Evolutionary conservation across 129 eudicot genomes (phyloP).

Genomic region (Flaveria trinervia): DNA sequence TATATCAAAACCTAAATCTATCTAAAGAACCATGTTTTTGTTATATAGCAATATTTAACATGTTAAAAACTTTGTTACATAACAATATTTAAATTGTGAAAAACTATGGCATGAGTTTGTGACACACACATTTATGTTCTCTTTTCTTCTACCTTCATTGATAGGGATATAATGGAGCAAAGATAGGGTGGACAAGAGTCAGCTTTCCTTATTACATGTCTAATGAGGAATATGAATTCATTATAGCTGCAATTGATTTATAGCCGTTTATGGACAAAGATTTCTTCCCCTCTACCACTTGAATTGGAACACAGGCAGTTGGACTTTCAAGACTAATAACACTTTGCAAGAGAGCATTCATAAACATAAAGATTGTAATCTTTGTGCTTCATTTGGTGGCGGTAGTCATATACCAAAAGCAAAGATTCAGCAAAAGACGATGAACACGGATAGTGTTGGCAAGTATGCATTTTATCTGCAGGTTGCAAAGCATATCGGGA

Average conservation of each 20-base stretch:
- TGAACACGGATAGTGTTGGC: neutral
- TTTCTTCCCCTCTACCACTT: conserved; percentile 65
- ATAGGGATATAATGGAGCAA: conserved; percentile 69
- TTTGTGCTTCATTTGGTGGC: neutral
- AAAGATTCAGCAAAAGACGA: conserved; percentile 13
- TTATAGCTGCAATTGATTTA: conserved; percentile 57
- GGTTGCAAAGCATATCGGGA: conserved; percentile 55
- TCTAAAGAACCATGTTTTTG: too few species aligned
- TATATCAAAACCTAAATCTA: too few species aligned
- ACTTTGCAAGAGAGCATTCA: conserved; percentile 8
- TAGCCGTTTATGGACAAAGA: conserved; percentile 63
- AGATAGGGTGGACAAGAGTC: conserved; percentile 84
- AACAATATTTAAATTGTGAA: too few species aligned
- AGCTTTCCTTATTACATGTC: conserved; percentile 87
- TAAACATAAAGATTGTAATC: conserved; percentile 12
- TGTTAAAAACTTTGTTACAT: too few species aligned
- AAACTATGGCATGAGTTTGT: too few species aligned
- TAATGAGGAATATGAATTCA: conserved; percentile 63
- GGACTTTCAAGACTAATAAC: conserved; percentile 49
- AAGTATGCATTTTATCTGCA: conserved; percentile 46
- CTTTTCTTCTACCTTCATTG: neutral
- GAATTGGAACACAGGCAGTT: conserved; percentile 66
- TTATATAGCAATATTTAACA: too few species aligned
- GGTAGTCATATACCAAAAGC: conserved; percentile 15
- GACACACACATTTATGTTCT: neutral